Conservation (phyloP, 2,329 filamentous ascomycete species). For the Pestalotiopsis sp. region DNA sequence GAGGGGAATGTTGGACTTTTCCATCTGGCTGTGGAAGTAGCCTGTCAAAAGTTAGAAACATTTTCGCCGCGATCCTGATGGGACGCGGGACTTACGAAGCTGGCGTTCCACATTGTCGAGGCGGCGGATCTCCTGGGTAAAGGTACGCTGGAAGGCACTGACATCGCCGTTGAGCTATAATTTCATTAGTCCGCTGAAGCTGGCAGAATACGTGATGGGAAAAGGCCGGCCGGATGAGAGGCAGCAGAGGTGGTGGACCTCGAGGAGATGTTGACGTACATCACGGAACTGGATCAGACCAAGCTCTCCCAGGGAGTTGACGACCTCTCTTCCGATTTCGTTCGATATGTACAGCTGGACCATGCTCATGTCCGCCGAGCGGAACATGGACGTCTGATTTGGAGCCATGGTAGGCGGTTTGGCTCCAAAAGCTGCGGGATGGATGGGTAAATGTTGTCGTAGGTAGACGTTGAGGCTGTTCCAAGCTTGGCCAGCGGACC, state of each 20-base stretch:
- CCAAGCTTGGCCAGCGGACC: constrained; percentile 4
- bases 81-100: constrained; percentile 68
- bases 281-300: constrained; percentile 97
- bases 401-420: constrained; percentile 56
- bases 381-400: constrained; percentile 91
- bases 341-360: constrained; percentile 99
- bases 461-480: not conserved
- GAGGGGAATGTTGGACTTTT: constrained; percentile 84
- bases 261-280: constrained; percentile 58
- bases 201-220: too few relatives aligned
- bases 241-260: constrained; percentile 18
- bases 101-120: constrained; percentile 98
- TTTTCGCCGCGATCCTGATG: constrained; percentile 11
- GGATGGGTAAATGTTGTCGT: not conserved
- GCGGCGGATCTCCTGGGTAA: constrained; percentile 95
- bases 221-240: not conserved
- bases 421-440: constrained; percentile 9
- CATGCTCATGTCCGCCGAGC: constrained; percentile 99
- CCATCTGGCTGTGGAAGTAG: constrained; percentile 95
- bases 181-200: constrained; percentile 18
- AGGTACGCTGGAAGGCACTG: constrained; percentile 94
- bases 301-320: constrained; percentile 93
- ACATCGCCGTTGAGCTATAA: constrained; percentile 85
- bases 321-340: constrained; percentile 97
- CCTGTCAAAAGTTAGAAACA: constrained; percentile 53